Base-by-base conservation (phyloP, 2,329 filamentous ascomycete species). In the Hirsutella rhossiliensis region DNA sequence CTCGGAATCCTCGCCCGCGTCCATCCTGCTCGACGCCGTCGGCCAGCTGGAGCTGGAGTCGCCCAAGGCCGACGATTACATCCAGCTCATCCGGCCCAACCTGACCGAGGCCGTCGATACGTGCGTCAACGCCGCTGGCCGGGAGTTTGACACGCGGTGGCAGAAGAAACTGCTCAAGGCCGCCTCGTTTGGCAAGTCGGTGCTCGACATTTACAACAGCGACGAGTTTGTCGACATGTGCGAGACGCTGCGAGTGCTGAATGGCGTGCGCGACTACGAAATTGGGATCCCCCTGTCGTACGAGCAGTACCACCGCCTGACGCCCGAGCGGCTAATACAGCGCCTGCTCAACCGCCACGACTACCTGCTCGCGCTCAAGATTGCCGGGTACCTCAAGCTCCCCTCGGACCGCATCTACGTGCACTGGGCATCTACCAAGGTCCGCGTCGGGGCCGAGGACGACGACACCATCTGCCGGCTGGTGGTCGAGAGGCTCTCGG, bases 211-310 rank as follows among this genome's bases (percentile, higher is more conserved):
- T 12, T 98, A 97, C 65, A 96, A 92, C 62, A 96, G 89, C 57
- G 92, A 98, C 57, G 90, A 98, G 51, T 98, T 97, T 63, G 92
- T 98, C 43, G 90, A 97, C 50, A 97, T 96, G 82, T 95, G 88
- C 53, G 90, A 98, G 62, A 92, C 83, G 1, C 67, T 98, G 15
- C 82, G 92, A 15, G 89, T 98, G 0, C 72, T 98, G 40, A 97
- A 96, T 55, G 90, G 90, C 7, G 84, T 90, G 12, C 81, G 92
- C 42, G 94, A 85, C 61, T 97, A 92, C 59, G 85, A 94, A 55
- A 76, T 97, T 43, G 92, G 92, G 3, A 69, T 98, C 19, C 88
- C 90, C 0, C 62, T 98, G 5, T 94, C 89, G 4, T 94, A 92
- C 57, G 89, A 96, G 50, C 90, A 98, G 62, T 97, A 92, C 60